A percentile compares a stretch with the other conserved stretches of the same genome.
These are phyloP conservation scores for Curvularia lunata DNA, from an alignment of 2,329 filamentous ascomycete species.

Conservation along the genomic window DNA sequence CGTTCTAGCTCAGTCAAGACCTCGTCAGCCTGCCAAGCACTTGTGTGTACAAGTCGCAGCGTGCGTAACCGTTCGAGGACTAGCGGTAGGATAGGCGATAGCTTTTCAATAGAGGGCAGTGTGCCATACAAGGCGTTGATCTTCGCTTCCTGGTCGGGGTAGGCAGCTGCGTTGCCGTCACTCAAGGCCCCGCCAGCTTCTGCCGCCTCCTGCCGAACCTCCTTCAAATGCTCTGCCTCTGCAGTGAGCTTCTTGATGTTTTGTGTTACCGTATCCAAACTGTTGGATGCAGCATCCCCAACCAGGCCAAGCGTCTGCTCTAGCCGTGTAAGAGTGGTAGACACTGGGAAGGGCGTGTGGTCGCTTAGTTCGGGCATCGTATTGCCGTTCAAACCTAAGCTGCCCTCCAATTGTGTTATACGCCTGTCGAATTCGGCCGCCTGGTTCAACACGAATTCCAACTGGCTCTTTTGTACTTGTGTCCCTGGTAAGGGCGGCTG, in stretches of 20 bases:
- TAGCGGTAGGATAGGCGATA: constrained; percentile 83
- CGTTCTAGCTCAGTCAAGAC: constrained; percentile 78
- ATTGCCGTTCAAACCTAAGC: constrained; percentile 77
- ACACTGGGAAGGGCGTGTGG: constrained; percentile 66
- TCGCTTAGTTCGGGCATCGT: constrained; percentile 66
- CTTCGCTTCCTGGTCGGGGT: constrained; percentile 78
- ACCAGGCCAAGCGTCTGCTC: constrained; percentile 81
- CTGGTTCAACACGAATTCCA: constrained; percentile 72
- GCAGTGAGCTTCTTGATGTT: constrained; percentile 72
- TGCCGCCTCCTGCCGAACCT: constrained; percentile 49
- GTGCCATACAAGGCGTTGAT: constrained; percentile 91
- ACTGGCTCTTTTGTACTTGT: constrained; percentile 41
- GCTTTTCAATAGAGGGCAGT: constrained; percentile 83
- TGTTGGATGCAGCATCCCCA: constrained; percentile 72
- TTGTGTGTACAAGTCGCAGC: constrained; percentile 81
- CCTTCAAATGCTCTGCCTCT: constrained; percentile 75
- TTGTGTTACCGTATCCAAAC: constrained; percentile 73
- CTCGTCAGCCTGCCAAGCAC: constrained; percentile 80
- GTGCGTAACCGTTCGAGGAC: constrained; percentile 85
- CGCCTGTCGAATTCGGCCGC: constrained; percentile 88
- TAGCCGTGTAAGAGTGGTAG: constrained; percentile 81
- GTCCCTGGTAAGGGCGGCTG: constrained; percentile 43
- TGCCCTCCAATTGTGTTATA: constrained; percentile 77
- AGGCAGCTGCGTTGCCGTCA: constrained; percentile 36
- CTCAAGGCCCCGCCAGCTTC: constrained; percentile 15